Conservation (phyloP, 352 stramenopile genomes). For the Pythium aristosporum region DNA sequence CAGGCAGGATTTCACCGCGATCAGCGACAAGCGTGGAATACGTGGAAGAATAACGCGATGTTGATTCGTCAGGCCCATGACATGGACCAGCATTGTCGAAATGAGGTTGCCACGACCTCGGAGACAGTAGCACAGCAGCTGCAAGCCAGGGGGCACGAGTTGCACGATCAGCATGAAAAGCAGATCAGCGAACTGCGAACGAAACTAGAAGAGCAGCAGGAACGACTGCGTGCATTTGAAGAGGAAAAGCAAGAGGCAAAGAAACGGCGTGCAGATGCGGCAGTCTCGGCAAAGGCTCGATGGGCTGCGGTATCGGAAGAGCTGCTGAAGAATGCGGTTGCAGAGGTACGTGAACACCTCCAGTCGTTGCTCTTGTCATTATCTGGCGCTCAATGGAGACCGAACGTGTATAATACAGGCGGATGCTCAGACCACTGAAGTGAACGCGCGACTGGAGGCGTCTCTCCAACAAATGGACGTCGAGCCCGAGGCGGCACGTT, state of each 20-base stretch:
- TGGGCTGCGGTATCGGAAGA: constrained; percentile 5
- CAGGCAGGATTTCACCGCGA: background rate
- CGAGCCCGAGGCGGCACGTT: constrained; percentile 42
- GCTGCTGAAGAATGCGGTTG: constrained; percentile 12
- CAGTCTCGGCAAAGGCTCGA: background rate
- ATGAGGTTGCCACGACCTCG: background rate
- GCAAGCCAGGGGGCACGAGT: background rate
- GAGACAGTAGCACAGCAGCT: background rate
- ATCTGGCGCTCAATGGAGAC: background rate
- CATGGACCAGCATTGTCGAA: background rate
- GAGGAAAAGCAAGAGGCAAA: background rate
- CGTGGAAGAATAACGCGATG: constrained; percentile 6
- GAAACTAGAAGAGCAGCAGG: constrained; percentile 12
- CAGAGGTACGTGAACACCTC: constrained; percentile 1
- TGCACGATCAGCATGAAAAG: constrained; percentile 4
- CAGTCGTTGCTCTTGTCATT: background rate
- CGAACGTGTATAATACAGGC: constrained; percentile 32
- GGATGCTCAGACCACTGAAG: constrained; percentile 42
- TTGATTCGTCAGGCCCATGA: background rate
- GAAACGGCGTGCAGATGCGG: background rate
- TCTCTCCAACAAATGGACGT: constrained; percentile 45
- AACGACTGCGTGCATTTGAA: background rate
- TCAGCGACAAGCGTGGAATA: constrained; percentile 17
- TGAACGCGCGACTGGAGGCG: constrained; percentile 42
- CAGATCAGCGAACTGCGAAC: constrained; percentile 7